Percentiles rank a stretch among this genome's conserved stretches.
These are phyloP conservation scores for Geosmithia morbida DNA, from an alignment of 2,329 filamentous ascomycete genomes.

Conservation along the genomic window DNA sequence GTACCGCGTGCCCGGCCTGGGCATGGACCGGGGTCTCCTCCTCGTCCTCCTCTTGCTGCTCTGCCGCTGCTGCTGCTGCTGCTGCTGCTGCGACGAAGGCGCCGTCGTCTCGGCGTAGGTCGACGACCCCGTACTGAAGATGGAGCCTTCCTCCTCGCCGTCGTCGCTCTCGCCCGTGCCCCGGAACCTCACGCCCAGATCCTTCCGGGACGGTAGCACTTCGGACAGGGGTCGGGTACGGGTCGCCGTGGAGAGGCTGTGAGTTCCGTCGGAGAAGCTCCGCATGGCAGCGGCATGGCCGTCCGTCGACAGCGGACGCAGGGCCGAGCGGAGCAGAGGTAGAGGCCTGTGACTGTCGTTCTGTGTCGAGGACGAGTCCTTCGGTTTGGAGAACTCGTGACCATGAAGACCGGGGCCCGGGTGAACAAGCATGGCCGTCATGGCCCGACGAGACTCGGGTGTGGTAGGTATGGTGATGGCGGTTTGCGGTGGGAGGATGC, in stretches of 20 bases:
- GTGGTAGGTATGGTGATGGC: neutral
- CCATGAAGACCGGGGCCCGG: slow-evolving; percentile 44
- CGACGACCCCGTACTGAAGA: slow-evolving; percentile 1
- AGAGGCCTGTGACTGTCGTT: slow-evolving; percentile 14
- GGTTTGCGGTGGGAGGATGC: neutral
- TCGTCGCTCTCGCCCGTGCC: slow-evolving; percentile 30
- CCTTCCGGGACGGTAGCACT: slow-evolving; percentile 7
- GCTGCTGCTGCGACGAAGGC: neutral
- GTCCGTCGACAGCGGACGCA: slow-evolving; percentile 1
- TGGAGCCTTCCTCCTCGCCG: slow-evolving; percentile 17
- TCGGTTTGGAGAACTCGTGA: slow-evolving; percentile 34
- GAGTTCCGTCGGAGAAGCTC: neutral
- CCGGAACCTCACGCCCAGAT: slow-evolving; percentile 32
- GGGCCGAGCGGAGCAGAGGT: slow-evolving; percentile 24
- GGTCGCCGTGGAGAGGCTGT: slow-evolving; percentile 9
- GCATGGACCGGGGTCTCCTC: neutral
- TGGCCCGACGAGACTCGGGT: neutral
- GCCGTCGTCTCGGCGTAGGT: too few species aligned
- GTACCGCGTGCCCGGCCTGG: slow-evolving; percentile 33
- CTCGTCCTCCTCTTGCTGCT: slow-evolving; percentile 22
- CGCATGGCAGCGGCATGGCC: neutral
- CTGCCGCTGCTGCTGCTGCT: slow-evolving; percentile 4
- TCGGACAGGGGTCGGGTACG: neutral
- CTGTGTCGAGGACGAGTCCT: neutral
- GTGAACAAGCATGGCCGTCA: slow-evolving; percentile 39